These are phyloP conservation scores for Raddia guianensis DNA, from an alignment of 176 grass and related monocot genomes.

Conservation along the genomic window DNA sequence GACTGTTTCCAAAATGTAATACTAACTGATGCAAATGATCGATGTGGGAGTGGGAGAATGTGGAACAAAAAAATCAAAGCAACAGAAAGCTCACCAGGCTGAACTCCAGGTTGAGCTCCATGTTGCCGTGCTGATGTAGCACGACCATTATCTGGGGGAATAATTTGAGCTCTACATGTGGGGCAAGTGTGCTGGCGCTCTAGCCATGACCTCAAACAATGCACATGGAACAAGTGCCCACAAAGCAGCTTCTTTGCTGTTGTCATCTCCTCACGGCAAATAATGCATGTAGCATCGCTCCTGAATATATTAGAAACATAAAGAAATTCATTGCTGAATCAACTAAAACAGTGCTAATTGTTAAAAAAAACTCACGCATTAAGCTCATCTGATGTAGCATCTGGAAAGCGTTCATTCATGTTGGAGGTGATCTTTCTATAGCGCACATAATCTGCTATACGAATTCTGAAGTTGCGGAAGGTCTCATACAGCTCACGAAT, in stretches of 20 bases:
- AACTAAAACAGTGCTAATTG: conserved; percentile 15
- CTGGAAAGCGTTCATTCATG: conserved; percentile 96
- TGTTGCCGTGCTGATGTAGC: conserved; percentile 44
- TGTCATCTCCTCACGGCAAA: conserved; percentile 98
- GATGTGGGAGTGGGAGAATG: background rate
- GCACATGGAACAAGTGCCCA: conserved; percentile 95
- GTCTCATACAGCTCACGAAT: conserved; percentile 95
- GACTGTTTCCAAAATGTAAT: conserved; percentile 18
- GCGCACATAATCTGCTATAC: conserved; percentile 81
- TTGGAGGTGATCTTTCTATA: conserved; percentile 97
- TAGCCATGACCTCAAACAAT: conserved; percentile 95
- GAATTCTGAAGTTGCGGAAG: conserved; percentile 87
- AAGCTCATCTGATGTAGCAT: conserved; percentile 82
- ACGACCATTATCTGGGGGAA: conserved; percentile 68
- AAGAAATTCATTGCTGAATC: background rate
- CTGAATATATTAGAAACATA: conserved; percentile 44
- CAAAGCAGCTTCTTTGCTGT: conserved; percentile 88
- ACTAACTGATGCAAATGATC: conserved; percentile 5
- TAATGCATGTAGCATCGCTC: conserved; percentile 94
- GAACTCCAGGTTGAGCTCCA: conserved; percentile 60
- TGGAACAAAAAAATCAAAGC: background rate
- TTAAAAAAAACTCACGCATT: conserved; percentile 61
- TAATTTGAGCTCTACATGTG: conserved; percentile 89
- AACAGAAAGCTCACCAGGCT: conserved; percentile 66
- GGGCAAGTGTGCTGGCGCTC: conserved; percentile 95